phyloP scores from a whole-genome alignment of 108 stramenopile genomes.

The Fragilariopsis cylindrus region DNA sequence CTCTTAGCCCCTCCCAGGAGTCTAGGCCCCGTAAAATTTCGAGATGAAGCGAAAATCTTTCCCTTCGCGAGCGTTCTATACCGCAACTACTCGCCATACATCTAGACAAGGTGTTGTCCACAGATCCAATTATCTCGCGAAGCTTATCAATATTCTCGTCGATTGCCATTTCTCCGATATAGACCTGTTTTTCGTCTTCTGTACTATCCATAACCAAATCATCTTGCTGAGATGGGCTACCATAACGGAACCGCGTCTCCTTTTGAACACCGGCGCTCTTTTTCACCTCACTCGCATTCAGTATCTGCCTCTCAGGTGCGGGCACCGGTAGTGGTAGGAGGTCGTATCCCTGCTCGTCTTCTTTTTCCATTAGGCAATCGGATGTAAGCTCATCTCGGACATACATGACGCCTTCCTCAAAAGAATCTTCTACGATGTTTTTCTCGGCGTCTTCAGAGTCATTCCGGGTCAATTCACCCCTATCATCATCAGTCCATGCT shows the following conservation, averaged over 20 bases:
- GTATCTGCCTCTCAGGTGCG: conserved; percentile 65
- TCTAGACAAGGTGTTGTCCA: conserved; percentile 62
- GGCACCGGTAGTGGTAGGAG: conserved; percentile 80
- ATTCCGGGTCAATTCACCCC: conserved; percentile 8
- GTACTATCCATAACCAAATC: conserved; percentile 24
- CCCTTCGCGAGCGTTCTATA: conserved; percentile 56
- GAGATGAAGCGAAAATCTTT: conserved; percentile 49
- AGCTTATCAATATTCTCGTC: conserved; percentile 87
- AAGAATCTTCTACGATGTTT: conserved; percentile 28
- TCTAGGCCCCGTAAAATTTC: conserved; percentile 72
- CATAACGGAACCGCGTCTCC: conserved; percentile 44
- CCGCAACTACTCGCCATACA: conserved; percentile 53
- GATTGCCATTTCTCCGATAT: conserved; percentile 72
- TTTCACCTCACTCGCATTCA: conserved; percentile 41
- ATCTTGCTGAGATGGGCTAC: conserved; percentile 17
- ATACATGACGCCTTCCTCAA: conserved; percentile 77
- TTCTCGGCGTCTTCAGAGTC: conserved; percentile 16
- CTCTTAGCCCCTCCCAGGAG: conserved; percentile 77
- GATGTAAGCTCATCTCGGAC: conserved; percentile 59
- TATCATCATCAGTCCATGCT: conserved; percentile 50
- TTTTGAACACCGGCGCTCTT: conserved; percentile 1
- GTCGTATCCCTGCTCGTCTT: conserved; percentile 68
- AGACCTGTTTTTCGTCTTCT: conserved; percentile 33
- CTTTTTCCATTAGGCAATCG: conserved; percentile 32
- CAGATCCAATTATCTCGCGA: conserved; percentile 71